Base-by-base conservation (phyloP, 1,284 basidiomycete species). In the Boletellus deceptivus region DNA sequence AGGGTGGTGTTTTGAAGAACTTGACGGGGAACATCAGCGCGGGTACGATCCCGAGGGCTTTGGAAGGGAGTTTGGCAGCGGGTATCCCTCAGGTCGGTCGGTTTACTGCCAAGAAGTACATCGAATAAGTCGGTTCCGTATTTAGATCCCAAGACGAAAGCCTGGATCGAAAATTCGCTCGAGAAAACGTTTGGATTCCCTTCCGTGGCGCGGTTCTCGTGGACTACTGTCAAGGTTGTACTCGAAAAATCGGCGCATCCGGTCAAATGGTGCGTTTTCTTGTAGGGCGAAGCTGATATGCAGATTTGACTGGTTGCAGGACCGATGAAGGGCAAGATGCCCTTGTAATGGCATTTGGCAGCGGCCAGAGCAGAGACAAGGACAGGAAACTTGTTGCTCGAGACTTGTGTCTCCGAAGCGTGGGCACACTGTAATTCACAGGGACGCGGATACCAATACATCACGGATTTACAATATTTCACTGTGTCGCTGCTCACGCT, bases 151-250 rank as follows among this genome's bases (percentile, higher is more conserved):
- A 92, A 89, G 61, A 98, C 96, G 0, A 84, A 95, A 61, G 84
- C 83, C 0, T 99, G 90, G 85, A 75, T 99, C 18, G 83, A 82
- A 57, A 70, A 76, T 3, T 80, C 87, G 2, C 64, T 98, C 16
- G 89, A 98, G 52, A 88, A 87, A 1, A 89, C 93, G 1, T 99
- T 99, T 67, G 96, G 96, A 3, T 98, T 86, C 67, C 94, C 95
- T 0, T 89, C 84, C 11, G 74, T 98, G 41, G 94, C 87, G 5
- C 83, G 97, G 13, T 99, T 99, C 72, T 95, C 91, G 7, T 99
- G 96, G 96, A 86, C 90, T 1, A 98, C 96, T 0, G 84, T 95
- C 54, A 96, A 95, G 65, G 83, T 93, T 1, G 70, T 88, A 7
- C 73, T 99, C 14, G 93, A 97, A 40, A 92, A 92, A 61, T 74